Evolutionary conservation across 495 filamentous ascomycete genomes (phyloP).

Genomic region (Viridothelium virens): DNA sequence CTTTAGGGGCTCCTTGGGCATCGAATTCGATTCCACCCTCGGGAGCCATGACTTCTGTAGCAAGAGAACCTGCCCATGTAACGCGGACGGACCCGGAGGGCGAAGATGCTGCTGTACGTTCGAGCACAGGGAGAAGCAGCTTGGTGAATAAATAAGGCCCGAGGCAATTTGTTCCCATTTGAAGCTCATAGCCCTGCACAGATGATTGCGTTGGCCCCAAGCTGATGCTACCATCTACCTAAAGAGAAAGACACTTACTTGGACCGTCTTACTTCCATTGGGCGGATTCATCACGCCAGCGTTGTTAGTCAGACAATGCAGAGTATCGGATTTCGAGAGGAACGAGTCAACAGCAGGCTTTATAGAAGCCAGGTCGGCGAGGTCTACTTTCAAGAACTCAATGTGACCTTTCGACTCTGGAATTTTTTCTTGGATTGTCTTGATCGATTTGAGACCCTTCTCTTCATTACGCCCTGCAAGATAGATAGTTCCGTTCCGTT

Average conservation of each 20-base stretch:
- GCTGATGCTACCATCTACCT: not conserved
- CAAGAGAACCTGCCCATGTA: constrained; percentile 34
- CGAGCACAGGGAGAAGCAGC: constrained; percentile 40
- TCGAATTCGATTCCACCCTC: constrained; percentile 29
- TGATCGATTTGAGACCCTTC: constrained; percentile 35
- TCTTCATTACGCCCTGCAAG: constrained; percentile 43
- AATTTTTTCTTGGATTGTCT: constrained; percentile 23
- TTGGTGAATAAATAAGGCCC: constrained; percentile 42
- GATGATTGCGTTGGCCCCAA: constrained; percentile 4
- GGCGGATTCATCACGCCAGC: constrained; percentile 44
- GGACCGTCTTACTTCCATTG: constrained; percentile 29
- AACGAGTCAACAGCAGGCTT: constrained; percentile 39
- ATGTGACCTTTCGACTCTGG: constrained; percentile 32
- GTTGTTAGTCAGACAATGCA: constrained; percentile 47
- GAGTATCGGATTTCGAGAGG: constrained; percentile 33
- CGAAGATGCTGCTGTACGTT: constrained; percentile 30
- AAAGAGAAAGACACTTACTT: constrained; percentile 11
- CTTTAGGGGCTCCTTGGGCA: constrained; percentile 16
- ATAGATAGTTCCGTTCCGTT: constrained; percentile 45
- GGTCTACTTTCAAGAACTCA: constrained; percentile 39
- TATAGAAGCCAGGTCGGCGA: constrained; percentile 42
- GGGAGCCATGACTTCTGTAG: constrained; percentile 22
- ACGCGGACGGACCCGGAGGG: constrained; percentile 33
- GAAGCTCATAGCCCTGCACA: constrained; percentile 38
- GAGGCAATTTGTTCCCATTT: constrained; percentile 42